Conservation (phyloP, 1,284 basidiomycete species). For the Singerocomus inundabilis region DNA sequence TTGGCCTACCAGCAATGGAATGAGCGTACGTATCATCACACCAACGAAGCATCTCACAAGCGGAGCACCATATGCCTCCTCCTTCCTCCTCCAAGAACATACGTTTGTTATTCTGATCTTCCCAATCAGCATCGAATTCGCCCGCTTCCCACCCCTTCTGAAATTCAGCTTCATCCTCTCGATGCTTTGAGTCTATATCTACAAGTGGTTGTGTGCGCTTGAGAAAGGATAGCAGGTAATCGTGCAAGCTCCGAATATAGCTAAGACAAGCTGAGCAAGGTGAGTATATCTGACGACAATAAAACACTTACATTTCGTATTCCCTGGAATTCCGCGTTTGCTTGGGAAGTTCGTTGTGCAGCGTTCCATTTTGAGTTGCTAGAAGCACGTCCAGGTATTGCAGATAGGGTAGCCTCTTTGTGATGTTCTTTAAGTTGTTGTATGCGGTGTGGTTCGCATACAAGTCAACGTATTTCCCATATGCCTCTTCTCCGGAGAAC, state of each 20-base stretch:
- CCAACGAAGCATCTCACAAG: slow-evolving; percentile 63
- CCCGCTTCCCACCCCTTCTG: slow-evolving; percentile 77
- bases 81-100: slow-evolving; percentile 38
- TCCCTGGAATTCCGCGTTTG: slow-evolving; percentile 74
- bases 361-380: slow-evolving; percentile 48
- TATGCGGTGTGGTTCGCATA: slow-evolving; percentile 87
- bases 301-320: slow-evolving; percentile 69
- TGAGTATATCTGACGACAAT: not conserved
- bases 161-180: slow-evolving; percentile 68
- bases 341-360: slow-evolving; percentile 72
- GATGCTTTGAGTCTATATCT: slow-evolving; percentile 74
- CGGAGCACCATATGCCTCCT: slow-evolving; percentile 90
- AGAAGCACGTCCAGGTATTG: slow-evolving; percentile 88
- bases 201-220: slow-evolving; percentile 86
- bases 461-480: slow-evolving; percentile 93
- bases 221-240: slow-evolving; percentile 85
- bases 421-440: slow-evolving; percentile 84
- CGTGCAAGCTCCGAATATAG: slow-evolving; percentile 80
- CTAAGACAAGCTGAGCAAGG: slow-evolving; percentile 38
- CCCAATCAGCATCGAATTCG: slow-evolving; percentile 75
- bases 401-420: slow-evolving; percentile 81
- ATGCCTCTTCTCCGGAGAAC: slow-evolving; percentile 95
- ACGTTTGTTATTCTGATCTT: slow-evolving; percentile 47
- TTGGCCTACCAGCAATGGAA: slow-evolving; percentile 59
- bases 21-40: slow-evolving; percentile 6